phyloP scores from a whole-genome alignment of 2,329 filamentous ascomycete genomes.

The Colletotrichum horii region DNA sequence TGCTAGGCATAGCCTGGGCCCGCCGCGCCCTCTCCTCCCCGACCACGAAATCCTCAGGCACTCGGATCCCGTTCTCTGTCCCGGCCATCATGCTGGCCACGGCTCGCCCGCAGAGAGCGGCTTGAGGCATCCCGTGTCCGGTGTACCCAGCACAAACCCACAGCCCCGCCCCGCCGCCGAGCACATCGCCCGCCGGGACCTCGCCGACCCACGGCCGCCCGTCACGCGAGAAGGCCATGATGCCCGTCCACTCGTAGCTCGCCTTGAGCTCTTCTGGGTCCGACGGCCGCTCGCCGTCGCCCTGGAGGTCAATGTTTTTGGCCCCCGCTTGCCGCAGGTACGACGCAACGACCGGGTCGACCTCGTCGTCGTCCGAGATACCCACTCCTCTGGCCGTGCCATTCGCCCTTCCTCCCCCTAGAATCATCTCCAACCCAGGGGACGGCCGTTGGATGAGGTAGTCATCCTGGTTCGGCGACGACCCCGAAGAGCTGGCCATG shows the following conservation, averaged over 20 bases:
- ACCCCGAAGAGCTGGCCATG: conserved; percentile 38
- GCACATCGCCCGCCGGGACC: conserved; percentile 51
- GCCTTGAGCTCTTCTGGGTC: conserved; percentile 50
- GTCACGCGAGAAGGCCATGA: conserved; percentile 79
- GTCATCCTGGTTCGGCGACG: conserved; percentile 61
- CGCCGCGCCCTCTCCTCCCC: conserved; percentile 34
- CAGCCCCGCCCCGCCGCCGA: conserved; percentile 59
- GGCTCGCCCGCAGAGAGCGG: conserved; percentile 69
- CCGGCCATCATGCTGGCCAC: conserved; percentile 65
- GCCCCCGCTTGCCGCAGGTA: conserved; percentile 57
- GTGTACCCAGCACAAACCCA: conserved; percentile 73
- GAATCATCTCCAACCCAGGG: conserved; percentile 65
- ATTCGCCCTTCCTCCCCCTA: conserved; percentile 71
- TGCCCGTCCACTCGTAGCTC: conserved; percentile 76
- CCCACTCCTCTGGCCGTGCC: conserved; percentile 60
- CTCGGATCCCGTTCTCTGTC: conserved; percentile 36
- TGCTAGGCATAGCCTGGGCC: conserved; percentile 18
- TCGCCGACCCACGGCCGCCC: conserved; percentile 72
- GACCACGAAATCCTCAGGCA: conserved; percentile 49
- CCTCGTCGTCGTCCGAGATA: conserved; percentile 61
- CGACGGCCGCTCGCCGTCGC: conserved; percentile 35
- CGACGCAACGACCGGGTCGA: conserved; percentile 59
- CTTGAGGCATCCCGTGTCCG: conserved; percentile 79
- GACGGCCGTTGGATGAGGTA: conserved; percentile 76
- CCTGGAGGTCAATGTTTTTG: conserved; percentile 46